Conservation (phyloP, 2,329 filamentous ascomycete genomes). For the Zymoseptoria ardabiliae region DNA sequence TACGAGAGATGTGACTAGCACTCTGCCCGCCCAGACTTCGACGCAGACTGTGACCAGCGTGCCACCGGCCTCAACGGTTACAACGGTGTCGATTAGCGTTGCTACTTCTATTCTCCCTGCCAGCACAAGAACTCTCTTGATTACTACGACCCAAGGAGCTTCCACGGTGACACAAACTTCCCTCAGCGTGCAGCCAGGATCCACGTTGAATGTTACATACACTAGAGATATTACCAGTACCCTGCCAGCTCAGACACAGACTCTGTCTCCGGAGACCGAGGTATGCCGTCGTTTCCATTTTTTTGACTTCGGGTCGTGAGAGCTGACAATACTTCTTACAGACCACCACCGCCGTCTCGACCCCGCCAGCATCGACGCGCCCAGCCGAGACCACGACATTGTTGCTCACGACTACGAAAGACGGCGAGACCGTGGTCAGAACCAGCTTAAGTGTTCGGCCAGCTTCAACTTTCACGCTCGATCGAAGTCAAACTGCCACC, state of each 20-base stretch:
- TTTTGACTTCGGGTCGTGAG: too few species aligned
- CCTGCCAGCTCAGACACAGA: too few species aligned
- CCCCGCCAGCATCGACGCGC: too few species aligned
- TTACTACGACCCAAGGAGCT: neutral
- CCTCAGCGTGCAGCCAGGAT: neutral
- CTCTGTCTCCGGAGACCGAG: too few species aligned
- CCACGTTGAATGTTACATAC: neutral
- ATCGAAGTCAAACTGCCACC: neutral
- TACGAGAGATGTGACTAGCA: neutral
- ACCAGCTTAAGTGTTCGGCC: neutral
- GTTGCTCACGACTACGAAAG: neutral
- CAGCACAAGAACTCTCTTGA: neutral
- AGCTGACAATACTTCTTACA: too few species aligned
- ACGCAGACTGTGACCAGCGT: neutral
- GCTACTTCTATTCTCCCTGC: neutral
- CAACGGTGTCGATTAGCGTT: too few species aligned
- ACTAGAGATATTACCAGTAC: neutral
- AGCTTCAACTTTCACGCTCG: neutral
- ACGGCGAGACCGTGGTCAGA: neutral
- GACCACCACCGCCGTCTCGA: too few species aligned
- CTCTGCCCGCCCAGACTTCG: neutral
- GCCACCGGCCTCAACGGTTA: too few species aligned
- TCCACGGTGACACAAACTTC: neutral
- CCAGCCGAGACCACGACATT: neutral
- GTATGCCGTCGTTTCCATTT: too few species aligned